Base-by-base conservation (phyloP, 2,329 filamentous ascomycete genomes). In the Podosphaera leucotricha region DNA sequence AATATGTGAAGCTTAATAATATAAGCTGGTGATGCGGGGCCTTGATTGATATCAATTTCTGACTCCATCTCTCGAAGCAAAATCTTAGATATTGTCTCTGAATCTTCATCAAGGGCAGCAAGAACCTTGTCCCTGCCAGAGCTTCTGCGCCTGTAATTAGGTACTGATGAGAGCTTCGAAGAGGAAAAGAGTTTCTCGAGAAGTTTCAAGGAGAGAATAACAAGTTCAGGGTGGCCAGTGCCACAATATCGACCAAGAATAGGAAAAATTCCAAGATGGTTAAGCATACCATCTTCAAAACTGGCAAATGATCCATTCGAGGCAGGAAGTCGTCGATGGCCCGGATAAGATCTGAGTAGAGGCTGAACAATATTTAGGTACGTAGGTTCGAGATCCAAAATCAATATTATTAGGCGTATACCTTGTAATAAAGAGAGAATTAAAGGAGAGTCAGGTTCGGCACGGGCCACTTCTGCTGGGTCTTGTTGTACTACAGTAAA, bases 251-350 rank as follows among this genome's bases (percentile, higher is more conserved):
- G 71, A 24, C 86, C 86, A 20, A 98, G 65, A 51, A 90, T 78
- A 2, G 85, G 77, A 36, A 95, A 72, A 6, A 93, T 64, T 37
- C 71, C 67, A 22, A 98, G 64, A 53, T 90, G 79, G 46, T 78
- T 84, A 35, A 93, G 67, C 18, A 98, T 67, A 6, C 83, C 85
- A 55, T 98, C 92, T 57, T 95, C 87, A 54, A 98, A 87, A 0
- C 80, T 86, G n/a, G 80, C 69, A 51, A 87, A 80, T 0, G 83
- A 76, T 5, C 79, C 72, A 52, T 81, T 84, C 0, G 78, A 71
- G 19, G 90, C 77, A 3, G 71, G 68, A 7, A 66, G 62, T 22
- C 71, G 66, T 43, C 73, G 70, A 41, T 70, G 64, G 22, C 67
- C 69, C 18, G 71, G 63, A 45, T 83, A 72, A 28, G 69, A 66